Evolutionary conservation across 208 protist genomes (phyloP), one percentile per base, ranked within the genome.

Genomic region (Acanthamoeba sp.): DNA sequence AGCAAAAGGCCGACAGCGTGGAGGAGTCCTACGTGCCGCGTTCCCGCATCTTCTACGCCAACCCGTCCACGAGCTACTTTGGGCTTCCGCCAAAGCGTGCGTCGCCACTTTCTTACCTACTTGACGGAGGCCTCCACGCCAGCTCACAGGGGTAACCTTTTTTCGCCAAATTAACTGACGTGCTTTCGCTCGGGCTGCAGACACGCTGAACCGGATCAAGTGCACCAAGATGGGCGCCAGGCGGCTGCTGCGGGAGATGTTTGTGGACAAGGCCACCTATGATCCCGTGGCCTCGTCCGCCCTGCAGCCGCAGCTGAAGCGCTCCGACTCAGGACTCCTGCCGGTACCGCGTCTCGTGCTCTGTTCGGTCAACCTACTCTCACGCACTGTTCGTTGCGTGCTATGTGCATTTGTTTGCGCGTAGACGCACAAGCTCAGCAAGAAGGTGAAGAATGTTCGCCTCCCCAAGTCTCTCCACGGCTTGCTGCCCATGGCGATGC

Each of bases 1-100:
- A 36, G 42, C 36, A 85, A 32, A 85, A 36, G 40, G 45, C 76
- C 7, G 45, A 14, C 22, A 59, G 24, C 7, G 76, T n/a, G 42
- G 24, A 85, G 0, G 76, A 52, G 5, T 22, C 24, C 42, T 85
- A 85, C 45, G 76, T 91, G 1, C 59, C 85, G 1, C 85, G 85
- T 10, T 91, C 85, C 4, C 52, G 85, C 18, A 91, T 91, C 52
- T 91, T 91, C 38, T 91, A 91, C 85, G 85, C 57, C 34, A 91
- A 91, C 34, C 59, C 85, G 6, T 32, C 59, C 12, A 71, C 85
- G 16, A 50, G 22, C 48, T 73, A 73, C 40, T 73, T 71, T 45
- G 85, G 85, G 4, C 55, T 91, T 18, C 85, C 85, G n/a, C 52
- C 52, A 10, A 71, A 48, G 52, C 85, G 85, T 91, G 71, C 85